Evolutionary conservation across 2,329 filamentous ascomycete genomes (phyloP).

Genomic region (Exophiala aquamarina): DNA sequence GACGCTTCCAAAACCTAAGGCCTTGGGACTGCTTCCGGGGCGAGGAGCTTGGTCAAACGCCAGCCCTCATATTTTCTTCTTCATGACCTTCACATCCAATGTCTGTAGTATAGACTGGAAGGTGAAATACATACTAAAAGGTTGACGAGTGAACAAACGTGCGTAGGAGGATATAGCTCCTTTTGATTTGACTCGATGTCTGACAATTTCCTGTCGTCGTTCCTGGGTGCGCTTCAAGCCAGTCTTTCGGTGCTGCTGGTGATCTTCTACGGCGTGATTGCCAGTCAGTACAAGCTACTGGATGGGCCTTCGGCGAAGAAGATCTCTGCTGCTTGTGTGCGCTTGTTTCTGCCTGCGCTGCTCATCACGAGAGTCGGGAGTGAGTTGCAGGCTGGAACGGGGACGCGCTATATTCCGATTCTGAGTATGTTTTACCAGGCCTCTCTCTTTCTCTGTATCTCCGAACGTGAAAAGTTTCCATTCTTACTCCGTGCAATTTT

Average conservation of each 20-base stretch:
- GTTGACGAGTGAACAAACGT: conserved; percentile 2
- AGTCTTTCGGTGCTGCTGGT: conserved; percentile 55
- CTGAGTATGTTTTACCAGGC: conserved; percentile 37
- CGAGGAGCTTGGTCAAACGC: too few species aligned
- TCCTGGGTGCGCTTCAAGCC: conserved; percentile 56
- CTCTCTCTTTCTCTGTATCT: background rate
- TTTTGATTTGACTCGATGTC: conserved; percentile 10
- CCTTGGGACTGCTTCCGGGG: too few species aligned
- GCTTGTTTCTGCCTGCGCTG: conserved; percentile 54
- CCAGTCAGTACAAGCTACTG: conserved; percentile 51
- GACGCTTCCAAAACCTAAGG: too few species aligned
- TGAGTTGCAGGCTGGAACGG: conserved; percentile 49
- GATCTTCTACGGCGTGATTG: conserved; percentile 51
- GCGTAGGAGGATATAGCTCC: background rate
- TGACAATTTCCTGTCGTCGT: conserved; percentile 32
- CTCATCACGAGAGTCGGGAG: conserved; percentile 54
- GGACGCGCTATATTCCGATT: conserved; percentile 50
- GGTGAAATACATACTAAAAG: too few species aligned
- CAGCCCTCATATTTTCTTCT: too few species aligned
- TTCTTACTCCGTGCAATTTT: conserved; percentile 1
- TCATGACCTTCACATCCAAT: too few species aligned
- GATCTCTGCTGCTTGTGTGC: conserved; percentile 52
- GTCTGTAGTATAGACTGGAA: too few species aligned
- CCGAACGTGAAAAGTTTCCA: background rate
- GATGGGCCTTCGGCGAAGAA: conserved; percentile 49